phyloP scores from a whole-genome alignment of 495 filamentous ascomycete genomes.

The Trichoderma erinaceum region DNA sequence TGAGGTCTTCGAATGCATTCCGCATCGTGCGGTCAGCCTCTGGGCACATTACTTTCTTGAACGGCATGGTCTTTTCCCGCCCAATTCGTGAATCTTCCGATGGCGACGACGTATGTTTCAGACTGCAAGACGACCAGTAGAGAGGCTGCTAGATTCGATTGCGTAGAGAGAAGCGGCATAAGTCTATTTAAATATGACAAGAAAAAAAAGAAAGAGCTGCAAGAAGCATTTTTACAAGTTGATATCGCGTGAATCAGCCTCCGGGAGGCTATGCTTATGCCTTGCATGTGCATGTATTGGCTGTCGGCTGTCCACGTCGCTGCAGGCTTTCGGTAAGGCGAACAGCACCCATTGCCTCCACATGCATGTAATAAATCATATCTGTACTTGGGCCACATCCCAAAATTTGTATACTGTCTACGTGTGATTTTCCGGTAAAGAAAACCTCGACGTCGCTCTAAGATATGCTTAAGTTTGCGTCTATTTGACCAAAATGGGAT shows the following conservation, averaged over 20 bases:
- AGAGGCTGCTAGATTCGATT: no score
- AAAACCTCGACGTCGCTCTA: neutral
- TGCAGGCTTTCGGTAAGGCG: neutral
- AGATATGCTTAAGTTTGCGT: neutral
- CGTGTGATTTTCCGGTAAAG: no score
- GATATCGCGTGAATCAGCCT: no score
- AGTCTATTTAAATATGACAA: no score
- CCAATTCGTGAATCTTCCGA: neutral
- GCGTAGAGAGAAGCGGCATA: no score
- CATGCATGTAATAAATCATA: neutral
- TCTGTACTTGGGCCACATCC: neutral
- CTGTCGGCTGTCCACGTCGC: neutral
- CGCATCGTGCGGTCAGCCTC: slow-evolving; percentile 18
- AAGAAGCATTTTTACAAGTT: no score
- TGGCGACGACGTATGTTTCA: no score
- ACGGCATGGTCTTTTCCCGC: slow-evolving; percentile 15
- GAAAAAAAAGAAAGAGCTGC: no score
- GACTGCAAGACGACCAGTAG: no score
- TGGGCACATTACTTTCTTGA: neutral
- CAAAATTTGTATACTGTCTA: no score
- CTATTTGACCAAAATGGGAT: neutral
- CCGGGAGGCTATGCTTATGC: neutral
- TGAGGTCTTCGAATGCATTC: slow-evolving; percentile 29
- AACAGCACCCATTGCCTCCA: neutral
- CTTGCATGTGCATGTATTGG: neutral